Base-by-base conservation (phyloP, 2,329 filamentous ascomycete species). In the Aureobasidium sp. region DNA sequence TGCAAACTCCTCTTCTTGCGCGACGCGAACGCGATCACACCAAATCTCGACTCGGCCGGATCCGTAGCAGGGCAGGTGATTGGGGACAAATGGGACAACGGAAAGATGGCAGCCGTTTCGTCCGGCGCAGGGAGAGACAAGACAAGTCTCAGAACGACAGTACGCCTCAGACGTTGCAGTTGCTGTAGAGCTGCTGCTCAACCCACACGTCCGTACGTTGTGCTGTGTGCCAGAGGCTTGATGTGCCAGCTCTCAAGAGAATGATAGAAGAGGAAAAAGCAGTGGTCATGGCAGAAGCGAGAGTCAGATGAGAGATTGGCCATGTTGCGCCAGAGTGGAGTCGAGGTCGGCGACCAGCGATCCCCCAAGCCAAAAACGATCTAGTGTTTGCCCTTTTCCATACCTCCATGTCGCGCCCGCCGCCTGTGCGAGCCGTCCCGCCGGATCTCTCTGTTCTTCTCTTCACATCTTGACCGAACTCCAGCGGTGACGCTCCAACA, bases 301-400 rank as follows among this genome's bases (percentile, higher is more conserved):
- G 53, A 44, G 20, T 20, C 20, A 20, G 41, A 46, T 44, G 53
- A 46, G 53, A 57, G 29, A 41, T 36, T 29, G 41, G 53, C 27
- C 39, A 26, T 57, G 53, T 57, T 57, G 53, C 39, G 53, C 53
- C 53, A 57, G 53, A 57, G 53, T 57, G 53, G 53, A 57, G 53
- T 56, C 52, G 5, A 44, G 52, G 52, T 56, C 52, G 52, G 37
- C 52, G 52, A 56, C 53, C 53, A 57, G 29, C 41, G 41, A 57
- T 57, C 17, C 7, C 29, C 41, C 53, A 46, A 46, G 20, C 53
- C 53, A 36, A n/a, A 57, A 42, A 8, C 53, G 41, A 46, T 36
- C 53, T 57, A 57, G 53, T 57, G 53, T 57, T 57, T 57, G 53
- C 41, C 53, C 53, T 57, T 42, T 55, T 32, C 12, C 53, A 27